A percentile compares a stretch with the other conserved stretches of the same genome.
Evolutionary conservation across 108 stramenopile species (phyloP).

Genomic region (Asterionellopsis glacialis): DNA sequence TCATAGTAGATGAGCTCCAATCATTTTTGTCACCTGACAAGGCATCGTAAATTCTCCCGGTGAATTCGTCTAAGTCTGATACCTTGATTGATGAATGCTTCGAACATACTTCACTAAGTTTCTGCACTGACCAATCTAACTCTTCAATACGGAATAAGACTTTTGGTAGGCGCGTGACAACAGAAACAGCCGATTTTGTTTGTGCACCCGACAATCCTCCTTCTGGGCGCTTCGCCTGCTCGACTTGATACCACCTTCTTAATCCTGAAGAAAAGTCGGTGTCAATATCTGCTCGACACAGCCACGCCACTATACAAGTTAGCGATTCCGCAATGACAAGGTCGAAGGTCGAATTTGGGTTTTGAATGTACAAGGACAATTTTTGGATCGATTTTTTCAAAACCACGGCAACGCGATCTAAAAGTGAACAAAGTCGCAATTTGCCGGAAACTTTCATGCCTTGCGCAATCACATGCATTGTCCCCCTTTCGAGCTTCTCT

Average conservation of each 20-base stretch:
- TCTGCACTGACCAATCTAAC: constrained; percentile 5
- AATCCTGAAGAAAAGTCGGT: background rate
- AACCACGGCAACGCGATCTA: constrained; percentile 6
- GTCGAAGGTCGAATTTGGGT: background rate
- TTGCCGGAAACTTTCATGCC: background rate
- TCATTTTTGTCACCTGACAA: background rate
- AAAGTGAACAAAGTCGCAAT: background rate
- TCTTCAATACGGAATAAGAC: constrained; percentile 5
- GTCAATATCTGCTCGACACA: constrained; percentile 2
- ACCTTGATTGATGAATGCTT: background rate
- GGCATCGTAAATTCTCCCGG: too few relatives aligned
- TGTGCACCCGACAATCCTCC: too few relatives aligned
- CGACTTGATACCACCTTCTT: background rate
- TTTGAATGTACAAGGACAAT: background rate
- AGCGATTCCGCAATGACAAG: constrained; percentile 2
- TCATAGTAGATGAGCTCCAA: background rate
- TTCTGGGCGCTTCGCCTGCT: background rate
- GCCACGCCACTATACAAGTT: constrained; percentile 5
- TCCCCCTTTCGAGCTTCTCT: background rate
- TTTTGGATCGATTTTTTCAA: constrained; percentile 1
- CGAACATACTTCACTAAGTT: background rate
- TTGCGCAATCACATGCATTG: background rate
- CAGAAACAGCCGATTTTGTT: background rate
- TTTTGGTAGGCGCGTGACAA: constrained; percentile 1
- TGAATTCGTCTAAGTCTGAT: background rate